Evolutionary conservation across 2,329 filamentous ascomycete species (phyloP), one percentile per base, ranked within the genome.

Genomic region (Rhytidhysteron rufulum): DNA sequence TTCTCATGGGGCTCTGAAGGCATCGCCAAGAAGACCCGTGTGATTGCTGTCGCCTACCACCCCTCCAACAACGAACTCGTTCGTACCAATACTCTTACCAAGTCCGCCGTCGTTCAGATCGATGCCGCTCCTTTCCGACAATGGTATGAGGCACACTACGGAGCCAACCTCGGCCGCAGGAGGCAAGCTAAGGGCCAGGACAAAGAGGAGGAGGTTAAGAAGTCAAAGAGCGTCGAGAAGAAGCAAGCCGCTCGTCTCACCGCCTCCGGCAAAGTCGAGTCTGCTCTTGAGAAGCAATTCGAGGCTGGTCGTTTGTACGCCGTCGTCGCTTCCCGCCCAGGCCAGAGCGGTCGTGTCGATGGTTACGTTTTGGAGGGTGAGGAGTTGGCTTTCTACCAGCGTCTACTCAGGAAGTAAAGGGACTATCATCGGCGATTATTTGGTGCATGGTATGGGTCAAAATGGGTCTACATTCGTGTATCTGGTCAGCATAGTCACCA

Each of bases 61-160:
- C 94, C 93, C 52, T 96, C 91, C 73, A 98, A 98, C 90, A 98
- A 98, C 88, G 93, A 98, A 80, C 83, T 98, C 63, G 90, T 98
- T 80, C 93, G 93, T 70, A 98, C 93, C 76, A 98, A 98, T 86
- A 97, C 93, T 79, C 83, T 98, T 72, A 98, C 93, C 82, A 94
- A 90, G 79, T 88, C 88, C 69, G 93, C 93, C 77, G 88, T 98
- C 68, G 88, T 98, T 72, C 93, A 98, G 82, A 79, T 98, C 76
- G 93, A 98, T 75, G 93, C 94, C 65, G 88, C 93, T 53, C 93
- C 93, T 60, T 98, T 98, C 88, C 83, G 93, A 73, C 91, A 97
- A 79, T 98, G 93, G 93, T 98, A 95, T 78, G 93, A 98, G 84
- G 88, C 93, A 61, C 93, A 98, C 86, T 98, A 98, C 82, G 93